These are phyloP conservation scores for Emergomyces pasteurianus DNA, from an alignment of 2,329 filamentous ascomycete genomes.

Conservation along the genomic window DNA sequence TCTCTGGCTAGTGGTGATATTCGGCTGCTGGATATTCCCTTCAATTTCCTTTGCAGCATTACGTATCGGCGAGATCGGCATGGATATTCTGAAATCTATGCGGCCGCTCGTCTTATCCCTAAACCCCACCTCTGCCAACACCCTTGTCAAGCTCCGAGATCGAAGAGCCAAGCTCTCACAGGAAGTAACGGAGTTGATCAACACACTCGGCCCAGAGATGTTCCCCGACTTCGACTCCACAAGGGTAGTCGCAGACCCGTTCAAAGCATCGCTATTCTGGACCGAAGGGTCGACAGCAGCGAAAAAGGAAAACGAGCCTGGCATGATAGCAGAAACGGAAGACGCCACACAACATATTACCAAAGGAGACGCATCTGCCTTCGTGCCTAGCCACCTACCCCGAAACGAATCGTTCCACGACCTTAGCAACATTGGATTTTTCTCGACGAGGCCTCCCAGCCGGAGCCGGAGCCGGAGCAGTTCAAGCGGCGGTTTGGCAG, in stretches of 20 bases:
- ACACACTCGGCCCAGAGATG: constrained; percentile 87
- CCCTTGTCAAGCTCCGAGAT: constrained; percentile 63
- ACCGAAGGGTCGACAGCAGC: constrained; percentile 12
- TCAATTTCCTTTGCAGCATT: constrained; percentile 85
- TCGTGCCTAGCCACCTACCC: constrained; percentile 45
- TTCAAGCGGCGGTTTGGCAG: constrained; percentile 52
- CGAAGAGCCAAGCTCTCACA: constrained; percentile 62
- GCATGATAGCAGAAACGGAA: neutral
- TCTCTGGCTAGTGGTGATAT: constrained; percentile 61
- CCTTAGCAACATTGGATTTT: constrained; percentile 75
- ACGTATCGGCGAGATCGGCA: constrained; percentile 92
- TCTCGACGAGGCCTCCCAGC: constrained; percentile 76
- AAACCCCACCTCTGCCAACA: constrained; percentile 72
- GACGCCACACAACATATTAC: neutral
- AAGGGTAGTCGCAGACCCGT: constrained; percentile 50
- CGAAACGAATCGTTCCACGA: constrained; percentile 92
- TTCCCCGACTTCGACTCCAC: constrained; percentile 88
- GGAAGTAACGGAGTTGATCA: constrained; percentile 84
- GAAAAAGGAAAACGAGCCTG: constrained; percentile 7
- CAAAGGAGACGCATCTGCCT: neutral
- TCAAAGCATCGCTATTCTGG: constrained; percentile 22
- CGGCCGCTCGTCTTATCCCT: constrained; percentile 76
- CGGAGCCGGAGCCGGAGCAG: constrained; percentile 54
- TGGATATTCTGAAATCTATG: constrained; percentile 95
- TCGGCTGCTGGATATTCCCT: constrained; percentile 70